A percentile compares a stretch with the other conserved stretches of the same genome.
phyloP scores from a whole-genome alignment of 2,329 filamentous ascomycete species.

The Alternaria postmessia region DNA sequence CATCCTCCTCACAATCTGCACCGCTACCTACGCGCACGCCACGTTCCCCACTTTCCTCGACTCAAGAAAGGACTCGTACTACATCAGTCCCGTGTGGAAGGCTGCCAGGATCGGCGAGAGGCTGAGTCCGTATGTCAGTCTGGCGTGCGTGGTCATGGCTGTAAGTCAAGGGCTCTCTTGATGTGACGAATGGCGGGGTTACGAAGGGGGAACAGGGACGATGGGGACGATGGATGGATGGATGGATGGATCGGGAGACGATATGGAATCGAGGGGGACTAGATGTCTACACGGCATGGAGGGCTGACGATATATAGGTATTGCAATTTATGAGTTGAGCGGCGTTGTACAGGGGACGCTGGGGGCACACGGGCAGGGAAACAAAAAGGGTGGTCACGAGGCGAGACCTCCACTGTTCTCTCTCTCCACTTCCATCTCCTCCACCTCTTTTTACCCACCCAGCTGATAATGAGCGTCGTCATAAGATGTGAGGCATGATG shows the following conservation, averaged over 20 bases:
- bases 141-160: conserved; percentile 94
- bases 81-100: conserved; percentile 94
- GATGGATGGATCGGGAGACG: too few species aligned
- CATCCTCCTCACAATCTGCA: conserved; percentile 94
- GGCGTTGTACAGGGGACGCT: background rate
- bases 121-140: conserved; percentile 91
- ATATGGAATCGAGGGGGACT: too few species aligned
- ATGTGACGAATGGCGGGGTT: background rate
- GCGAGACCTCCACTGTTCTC: too few species aligned
- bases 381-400: background rate
- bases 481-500: too few species aligned
- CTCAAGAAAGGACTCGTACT: conserved; percentile 82
- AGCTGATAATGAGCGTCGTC: too few species aligned
- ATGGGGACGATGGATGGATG: background rate
- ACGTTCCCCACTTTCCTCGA: conserved; percentile 91
- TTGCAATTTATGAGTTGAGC: conserved; percentile 41
- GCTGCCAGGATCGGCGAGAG: conserved; percentile 90
- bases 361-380: background rate
- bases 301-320: conserved; percentile 22
- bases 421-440: too few species aligned
- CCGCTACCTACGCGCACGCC: conserved; percentile 90
- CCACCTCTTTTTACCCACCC: too few species aligned
- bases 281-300: background rate
- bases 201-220: background rate
- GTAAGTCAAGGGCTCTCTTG: conserved; percentile 57